Evolutionary conservation across 2,329 filamentous ascomycete species (phyloP).

Genomic region (Lachnellula suecica): DNA sequence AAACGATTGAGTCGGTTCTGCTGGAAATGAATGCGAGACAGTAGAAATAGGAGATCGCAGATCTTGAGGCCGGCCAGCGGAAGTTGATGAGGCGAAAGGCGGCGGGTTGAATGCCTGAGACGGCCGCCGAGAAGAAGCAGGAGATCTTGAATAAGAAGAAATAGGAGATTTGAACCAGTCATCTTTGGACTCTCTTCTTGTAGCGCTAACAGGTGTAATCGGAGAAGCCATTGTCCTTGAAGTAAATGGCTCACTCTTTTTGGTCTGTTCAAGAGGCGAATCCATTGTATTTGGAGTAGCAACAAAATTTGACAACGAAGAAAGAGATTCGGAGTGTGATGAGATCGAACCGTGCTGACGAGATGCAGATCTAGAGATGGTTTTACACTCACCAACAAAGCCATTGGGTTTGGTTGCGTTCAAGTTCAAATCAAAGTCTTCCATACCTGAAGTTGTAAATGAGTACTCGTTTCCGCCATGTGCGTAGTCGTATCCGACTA

Average conservation of each 20-base stretch:
- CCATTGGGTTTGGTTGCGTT: constrained; percentile 39
- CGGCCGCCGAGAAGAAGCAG: constrained; percentile 26
- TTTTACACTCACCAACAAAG: constrained; percentile 45
- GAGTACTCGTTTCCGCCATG: constrained; percentile 29
- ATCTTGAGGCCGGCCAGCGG: constrained; percentile 22
- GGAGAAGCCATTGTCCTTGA: constrained; percentile 28
- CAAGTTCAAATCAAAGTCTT: constrained; percentile 37
- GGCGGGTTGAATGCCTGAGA: constrained; percentile 24
- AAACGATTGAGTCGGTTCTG: constrained; percentile 20
- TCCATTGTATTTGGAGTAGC: constrained; percentile 24
- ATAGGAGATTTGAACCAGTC: constrained; percentile 36
- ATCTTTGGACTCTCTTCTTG: constrained; percentile 19
- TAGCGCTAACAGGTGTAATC: constrained; percentile 25
- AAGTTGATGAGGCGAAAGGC: constrained; percentile 22
- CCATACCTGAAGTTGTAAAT: constrained; percentile 33
- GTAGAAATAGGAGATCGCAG: constrained; percentile 23
- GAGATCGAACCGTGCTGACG: constrained; percentile 30
- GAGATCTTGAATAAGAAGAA: constrained; percentile 35
- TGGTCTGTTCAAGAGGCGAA: neutral
- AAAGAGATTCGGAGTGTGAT: constrained; percentile 23
- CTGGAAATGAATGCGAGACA: constrained; percentile 15
- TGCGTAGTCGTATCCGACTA: constrained; percentile 30
- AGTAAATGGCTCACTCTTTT: neutral
- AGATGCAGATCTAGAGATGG: constrained; percentile 35
- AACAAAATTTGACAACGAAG: constrained; percentile 29